These are phyloP conservation scores for Chalaropsis ovoidea DNA, from an alignment of 2,329 filamentous ascomycete genomes.

Conservation along the genomic window DNA sequence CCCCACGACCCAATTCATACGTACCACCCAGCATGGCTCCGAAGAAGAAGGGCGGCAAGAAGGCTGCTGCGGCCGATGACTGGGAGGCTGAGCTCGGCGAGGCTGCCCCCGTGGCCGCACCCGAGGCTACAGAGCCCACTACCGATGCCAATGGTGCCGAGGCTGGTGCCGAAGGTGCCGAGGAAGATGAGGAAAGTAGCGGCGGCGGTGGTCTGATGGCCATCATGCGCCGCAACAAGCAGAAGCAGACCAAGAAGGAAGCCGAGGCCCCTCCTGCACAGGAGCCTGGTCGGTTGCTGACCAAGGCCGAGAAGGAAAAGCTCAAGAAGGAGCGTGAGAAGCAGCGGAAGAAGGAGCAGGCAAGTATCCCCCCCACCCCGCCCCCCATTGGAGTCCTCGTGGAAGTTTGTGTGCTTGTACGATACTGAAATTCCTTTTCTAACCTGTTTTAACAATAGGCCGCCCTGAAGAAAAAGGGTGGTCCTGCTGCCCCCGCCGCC, in stretches of 20 bases:
- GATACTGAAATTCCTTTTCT: neutral
- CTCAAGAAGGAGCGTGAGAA: slow-evolving; percentile 98
- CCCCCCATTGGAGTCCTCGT: neutral
- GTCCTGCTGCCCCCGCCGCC: slow-evolving; percentile 15
- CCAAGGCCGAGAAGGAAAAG: slow-evolving; percentile 97
- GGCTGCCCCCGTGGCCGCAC: slow-evolving; percentile 49
- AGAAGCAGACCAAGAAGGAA: slow-evolving; percentile 80
- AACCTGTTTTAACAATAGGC: slow-evolving; percentile 14
- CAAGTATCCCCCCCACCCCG: slow-evolving; percentile 33
- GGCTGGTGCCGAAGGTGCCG: slow-evolving; percentile 42
- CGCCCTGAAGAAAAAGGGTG: slow-evolving; percentile 70
- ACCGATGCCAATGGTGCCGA: slow-evolving; percentile 37
- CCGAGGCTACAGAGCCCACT: slow-evolving; percentile 28
- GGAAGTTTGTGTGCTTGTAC: neutral
- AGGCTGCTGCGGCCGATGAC: slow-evolving; percentile 73
- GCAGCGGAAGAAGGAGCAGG: slow-evolving; percentile 96
- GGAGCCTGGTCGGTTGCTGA: slow-evolving; percentile 62
- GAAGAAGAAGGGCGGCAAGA: slow-evolving; percentile 84
- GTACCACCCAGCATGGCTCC: slow-evolving; percentile 57
- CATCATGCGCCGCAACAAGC: slow-evolving; percentile 69
- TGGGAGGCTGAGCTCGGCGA: slow-evolving; percentile 93
- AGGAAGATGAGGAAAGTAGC: slow-evolving; percentile 44
- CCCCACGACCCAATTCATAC: slow-evolving; percentile 2
- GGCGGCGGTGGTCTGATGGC: slow-evolving; percentile 63
- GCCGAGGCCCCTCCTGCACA: slow-evolving; percentile 56